Conservation (phyloP, 2,329 filamentous ascomycete genomes). For the Fusarium oligoseptatum region DNA sequence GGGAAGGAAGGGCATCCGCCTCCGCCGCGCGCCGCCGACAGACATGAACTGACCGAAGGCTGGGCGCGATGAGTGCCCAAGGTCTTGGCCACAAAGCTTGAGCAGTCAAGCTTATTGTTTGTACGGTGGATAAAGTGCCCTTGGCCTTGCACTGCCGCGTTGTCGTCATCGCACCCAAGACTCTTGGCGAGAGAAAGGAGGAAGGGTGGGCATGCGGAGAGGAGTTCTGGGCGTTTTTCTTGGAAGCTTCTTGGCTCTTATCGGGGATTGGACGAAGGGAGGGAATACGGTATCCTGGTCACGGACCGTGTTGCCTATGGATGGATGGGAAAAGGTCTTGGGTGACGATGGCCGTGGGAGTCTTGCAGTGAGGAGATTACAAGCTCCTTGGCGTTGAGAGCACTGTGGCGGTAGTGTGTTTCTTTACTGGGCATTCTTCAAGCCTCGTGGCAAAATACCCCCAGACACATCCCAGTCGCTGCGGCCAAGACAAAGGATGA, state of each 20-base stretch:
- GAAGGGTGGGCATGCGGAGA: conserved; percentile 13
- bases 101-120: conserved; percentile 30
- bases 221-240: conserved; percentile 29
- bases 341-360: background rate
- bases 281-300: conserved; percentile 7
- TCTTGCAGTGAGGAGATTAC: background rate
- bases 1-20: conserved; percentile 9
- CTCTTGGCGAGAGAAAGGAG: conserved; percentile 36
- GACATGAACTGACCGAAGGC: conserved; percentile 22
- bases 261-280: background rate
- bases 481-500: background rate
- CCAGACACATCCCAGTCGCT: background rate
- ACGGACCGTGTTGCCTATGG: background rate
- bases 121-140: conserved; percentile 15
- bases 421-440: background rate
- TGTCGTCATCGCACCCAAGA: conserved; percentile 43
- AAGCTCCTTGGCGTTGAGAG: background rate
- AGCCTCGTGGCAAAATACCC: background rate
- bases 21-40: background rate
- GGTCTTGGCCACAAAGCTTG: conserved; percentile 43
- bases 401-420: background rate
- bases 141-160: conserved; percentile 45
- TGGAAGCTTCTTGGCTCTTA: conserved; percentile 23
- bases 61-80: conserved; percentile 13
- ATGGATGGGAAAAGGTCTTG: background rate